Conservation (phyloP, 371 early-diverging fungal genomes). For the Rhizopus microsporus region DNA sequence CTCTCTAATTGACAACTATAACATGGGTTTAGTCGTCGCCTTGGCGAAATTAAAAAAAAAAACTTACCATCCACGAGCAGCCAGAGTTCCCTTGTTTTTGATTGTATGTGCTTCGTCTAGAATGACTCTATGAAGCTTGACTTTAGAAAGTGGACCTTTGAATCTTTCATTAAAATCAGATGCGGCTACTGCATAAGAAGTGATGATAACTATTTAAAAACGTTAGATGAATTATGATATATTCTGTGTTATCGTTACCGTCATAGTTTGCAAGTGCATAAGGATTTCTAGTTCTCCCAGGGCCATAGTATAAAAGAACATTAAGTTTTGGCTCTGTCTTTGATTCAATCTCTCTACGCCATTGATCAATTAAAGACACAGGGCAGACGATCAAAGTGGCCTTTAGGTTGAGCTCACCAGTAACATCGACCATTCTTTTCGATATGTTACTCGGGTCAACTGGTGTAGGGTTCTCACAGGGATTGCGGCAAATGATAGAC, state of each 20-base stretch:
- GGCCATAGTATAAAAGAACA: constrained; percentile 61
- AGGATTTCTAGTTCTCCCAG: constrained; percentile 25
- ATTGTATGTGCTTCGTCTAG: constrained; percentile 92
- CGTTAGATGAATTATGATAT: background rate
- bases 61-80: constrained; percentile 55
- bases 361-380: constrained; percentile 62
- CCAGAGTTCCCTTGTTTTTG: constrained; percentile 69
- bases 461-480: constrained; percentile 23
- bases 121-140: constrained; percentile 58
- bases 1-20: constrained; percentile 59
- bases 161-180: constrained; percentile 9
- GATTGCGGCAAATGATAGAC: constrained; percentile 64
- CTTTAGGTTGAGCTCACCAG: constrained; percentile 67
- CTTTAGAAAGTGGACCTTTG: constrained; percentile 18
- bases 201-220: constrained; percentile 33
- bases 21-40: background rate
- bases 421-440: background rate
- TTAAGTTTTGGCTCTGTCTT: constrained; percentile 52
- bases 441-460: constrained; percentile 1
- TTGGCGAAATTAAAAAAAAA: background rate
- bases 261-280: constrained; percentile 46
- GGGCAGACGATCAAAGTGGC: constrained; percentile 68
- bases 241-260: constrained; percentile 20
- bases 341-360: constrained; percentile 59
- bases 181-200: constrained; percentile 38